Percentiles rank a stretch among this genome's conserved stretches.
Evolutionary conservation across 495 filamentous ascomycete species (phyloP).

Genomic region (Lineolata rhizophorae): DNA sequence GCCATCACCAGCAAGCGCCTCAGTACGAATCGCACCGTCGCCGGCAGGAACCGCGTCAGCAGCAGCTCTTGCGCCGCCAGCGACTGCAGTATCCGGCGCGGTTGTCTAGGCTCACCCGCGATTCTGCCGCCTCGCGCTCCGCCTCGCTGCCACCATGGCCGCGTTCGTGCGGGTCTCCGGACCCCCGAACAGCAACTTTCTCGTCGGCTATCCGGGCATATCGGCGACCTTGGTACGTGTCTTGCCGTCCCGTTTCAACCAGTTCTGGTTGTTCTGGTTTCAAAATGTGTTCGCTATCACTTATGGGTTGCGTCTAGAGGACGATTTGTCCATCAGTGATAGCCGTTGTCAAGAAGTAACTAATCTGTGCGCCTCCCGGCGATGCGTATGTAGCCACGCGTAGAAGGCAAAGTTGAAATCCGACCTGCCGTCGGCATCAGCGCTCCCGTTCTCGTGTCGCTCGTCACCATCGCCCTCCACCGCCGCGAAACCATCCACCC

Average conservation of each 20-base stretch:
- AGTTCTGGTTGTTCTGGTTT: too few species aligned
- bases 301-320: too few species aligned
- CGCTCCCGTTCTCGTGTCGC: constrained; percentile 72
- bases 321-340: too few species aligned
- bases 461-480: constrained; percentile 84
- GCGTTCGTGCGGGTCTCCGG: constrained; percentile 95
- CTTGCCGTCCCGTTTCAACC: not conserved
- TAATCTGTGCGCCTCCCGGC: too few species aligned
- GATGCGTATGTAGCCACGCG: constrained; percentile 45
- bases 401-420: constrained; percentile 97
- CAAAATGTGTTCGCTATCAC: not conserved
- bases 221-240: constrained; percentile 77
- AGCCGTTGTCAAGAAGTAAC: too few species aligned
- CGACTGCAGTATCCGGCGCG: too few species aligned
- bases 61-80: too few species aligned
- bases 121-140: too few species aligned
- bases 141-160: constrained; percentile 38
- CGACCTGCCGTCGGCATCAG: constrained; percentile 63
- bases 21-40: too few species aligned
- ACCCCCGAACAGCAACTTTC: constrained; percentile 86
- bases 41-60: too few species aligned
- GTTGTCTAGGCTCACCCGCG: too few species aligned
- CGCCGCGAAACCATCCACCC: constrained; percentile 93
- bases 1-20: too few species aligned
- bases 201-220: constrained; percentile 94